Evolutionary conservation across 345 rosid genomes (phyloP).

Genomic region (Linum lewisii): DNA sequence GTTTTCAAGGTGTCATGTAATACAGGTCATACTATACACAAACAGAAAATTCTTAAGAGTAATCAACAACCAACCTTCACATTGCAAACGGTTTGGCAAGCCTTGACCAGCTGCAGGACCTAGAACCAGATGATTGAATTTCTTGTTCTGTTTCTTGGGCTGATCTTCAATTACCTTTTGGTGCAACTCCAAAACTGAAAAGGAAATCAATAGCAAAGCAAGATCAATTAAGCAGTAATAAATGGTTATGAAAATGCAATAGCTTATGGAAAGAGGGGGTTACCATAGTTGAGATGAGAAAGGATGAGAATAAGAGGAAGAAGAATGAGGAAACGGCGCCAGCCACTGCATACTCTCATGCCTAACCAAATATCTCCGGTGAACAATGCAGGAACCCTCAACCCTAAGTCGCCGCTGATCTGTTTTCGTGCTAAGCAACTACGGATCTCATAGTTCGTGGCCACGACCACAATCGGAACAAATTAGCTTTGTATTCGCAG

Average conservation of each 20-base stretch:
- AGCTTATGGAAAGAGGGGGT: no score
- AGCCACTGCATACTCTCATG: constrained; percentile 49
- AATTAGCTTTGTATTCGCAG: no score
- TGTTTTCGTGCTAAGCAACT: no score
- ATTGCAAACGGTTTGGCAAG: constrained; percentile 67
- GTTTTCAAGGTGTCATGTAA: no score
- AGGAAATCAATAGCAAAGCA: background rate
- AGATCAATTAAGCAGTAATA: background rate
- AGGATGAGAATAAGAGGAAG: constrained; percentile 51
- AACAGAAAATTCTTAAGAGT: no score
- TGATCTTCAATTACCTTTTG: constrained; percentile 16
- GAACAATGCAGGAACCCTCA: no score
- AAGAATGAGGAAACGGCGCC: constrained; percentile 51
- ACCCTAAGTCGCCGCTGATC: background rate
- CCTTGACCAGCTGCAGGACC: constrained; percentile 77
- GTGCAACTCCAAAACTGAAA: constrained; percentile 40
- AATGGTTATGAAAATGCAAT: background rate
- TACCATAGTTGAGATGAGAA: constrained; percentile 50
- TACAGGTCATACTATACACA: no score
- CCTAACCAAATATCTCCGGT: background rate
- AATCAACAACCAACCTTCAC: constrained; percentile 39
- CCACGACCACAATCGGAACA: no score
- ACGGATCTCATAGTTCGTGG: no score
- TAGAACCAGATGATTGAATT: constrained; percentile 62
- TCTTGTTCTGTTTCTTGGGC: constrained; percentile 29